Percentiles rank a stretch among this genome's conserved stretches.
Evolutionary conservation across 371 early-diverging fungal species (phyloP).

Genomic region (Mucor mucedo): DNA sequence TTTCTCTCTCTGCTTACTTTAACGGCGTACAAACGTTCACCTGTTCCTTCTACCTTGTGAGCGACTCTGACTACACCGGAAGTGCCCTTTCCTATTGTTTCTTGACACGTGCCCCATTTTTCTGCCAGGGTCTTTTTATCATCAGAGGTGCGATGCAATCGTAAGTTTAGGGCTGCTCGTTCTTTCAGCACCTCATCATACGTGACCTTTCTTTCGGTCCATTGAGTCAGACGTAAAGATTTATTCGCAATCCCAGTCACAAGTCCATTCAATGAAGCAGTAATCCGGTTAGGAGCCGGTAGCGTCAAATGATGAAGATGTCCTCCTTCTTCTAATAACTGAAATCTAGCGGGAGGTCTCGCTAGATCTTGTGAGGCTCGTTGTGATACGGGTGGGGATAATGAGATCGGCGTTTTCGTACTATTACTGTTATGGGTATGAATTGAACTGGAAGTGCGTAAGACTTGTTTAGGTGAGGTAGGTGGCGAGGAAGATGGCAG

Average conservation of each 20-base stretch:
- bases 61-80: constrained; percentile 57
- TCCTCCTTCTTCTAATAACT: constrained; percentile 33
- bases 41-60: constrained; percentile 42
- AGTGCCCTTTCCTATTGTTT: constrained; percentile 57
- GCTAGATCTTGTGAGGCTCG: constrained; percentile 7
- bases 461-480: background rate
- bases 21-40: constrained; percentile 56
- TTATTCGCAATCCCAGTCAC: constrained; percentile 34
- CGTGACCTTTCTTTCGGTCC: constrained; percentile 35
- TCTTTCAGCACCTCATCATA: constrained; percentile 38
- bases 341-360: constrained; percentile 31
- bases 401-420: constrained; percentile 6
- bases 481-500: constrained; percentile 8
- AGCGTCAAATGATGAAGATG: constrained; percentile 45
- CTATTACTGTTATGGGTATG: background rate
- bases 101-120: constrained; percentile 59
- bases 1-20: constrained; percentile 41
- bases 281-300: constrained; percentile 39
- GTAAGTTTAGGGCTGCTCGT: constrained; percentile 30
- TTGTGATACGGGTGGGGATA: constrained; percentile 12
- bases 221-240: constrained; percentile 31
- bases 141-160: constrained; percentile 21
- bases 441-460: background rate
- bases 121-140: constrained; percentile 31
- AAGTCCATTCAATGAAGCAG: constrained; percentile 38